These are phyloP conservation scores for Claviceps paspali DNA, from an alignment of 2,329 filamentous ascomycete genomes.

Conservation along the genomic window DNA sequence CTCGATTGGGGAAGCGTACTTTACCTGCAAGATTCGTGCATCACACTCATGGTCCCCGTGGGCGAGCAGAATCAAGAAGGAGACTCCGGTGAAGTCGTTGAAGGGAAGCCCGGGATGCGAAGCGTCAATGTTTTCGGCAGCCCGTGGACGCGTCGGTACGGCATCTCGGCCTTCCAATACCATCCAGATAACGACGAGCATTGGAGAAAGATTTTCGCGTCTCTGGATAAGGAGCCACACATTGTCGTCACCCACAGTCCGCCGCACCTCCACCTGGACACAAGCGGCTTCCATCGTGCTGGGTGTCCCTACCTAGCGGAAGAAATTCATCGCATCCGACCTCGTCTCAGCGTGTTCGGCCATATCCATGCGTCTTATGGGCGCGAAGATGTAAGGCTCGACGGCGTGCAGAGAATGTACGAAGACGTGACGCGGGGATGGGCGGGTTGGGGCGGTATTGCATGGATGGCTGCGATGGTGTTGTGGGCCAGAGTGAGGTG, in stretches of 20 bases:
- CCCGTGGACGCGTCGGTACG: not conserved
- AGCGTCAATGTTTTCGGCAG: not conserved
- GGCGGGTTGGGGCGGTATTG: conserved; percentile 8
- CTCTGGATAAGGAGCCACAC: conserved; percentile 5
- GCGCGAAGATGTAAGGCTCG: conserved; percentile 9
- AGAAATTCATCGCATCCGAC: not conserved
- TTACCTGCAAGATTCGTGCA: not conserved
- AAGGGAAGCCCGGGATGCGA: not conserved
- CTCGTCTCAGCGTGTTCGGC: not conserved
- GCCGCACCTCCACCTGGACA: not conserved
- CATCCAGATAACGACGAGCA: not conserved
- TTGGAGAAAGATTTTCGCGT: not conserved
- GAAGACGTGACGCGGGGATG: conserved; percentile 10
- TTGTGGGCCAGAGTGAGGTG: not conserved
- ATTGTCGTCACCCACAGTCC: not conserved
- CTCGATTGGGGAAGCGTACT: not conserved
- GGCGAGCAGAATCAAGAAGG: not conserved
- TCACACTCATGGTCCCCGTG: not conserved
- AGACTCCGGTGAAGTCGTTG: not conserved
- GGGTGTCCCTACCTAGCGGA: not conserved
- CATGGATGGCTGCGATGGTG: conserved; percentile 9
- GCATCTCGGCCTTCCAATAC: conserved; percentile 1
- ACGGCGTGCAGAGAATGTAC: conserved; percentile 8
- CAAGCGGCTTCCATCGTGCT: conserved; percentile 6
- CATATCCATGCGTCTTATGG: conserved; percentile 7